Base-by-base conservation (phyloP, 768 basidiomycete genomes). In the Candolleomyces eurysporus region DNA sequence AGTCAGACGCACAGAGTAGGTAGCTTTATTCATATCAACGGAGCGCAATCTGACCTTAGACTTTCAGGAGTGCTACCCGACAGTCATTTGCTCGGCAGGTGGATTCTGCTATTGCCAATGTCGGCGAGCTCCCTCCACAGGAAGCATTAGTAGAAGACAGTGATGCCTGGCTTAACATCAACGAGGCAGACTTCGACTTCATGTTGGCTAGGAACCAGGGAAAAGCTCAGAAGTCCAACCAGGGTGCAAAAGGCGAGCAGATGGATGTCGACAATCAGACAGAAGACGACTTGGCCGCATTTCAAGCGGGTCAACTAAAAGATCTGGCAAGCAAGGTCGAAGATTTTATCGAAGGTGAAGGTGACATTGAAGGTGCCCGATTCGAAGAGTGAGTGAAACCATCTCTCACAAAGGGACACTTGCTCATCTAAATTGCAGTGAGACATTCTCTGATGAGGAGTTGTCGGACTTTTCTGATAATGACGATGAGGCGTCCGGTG, bases 261-360 rank as follows among this genome's bases (percentile, higher is more conserved):
- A 89, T 87, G 82, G 80, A 88, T 51, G 74, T 84, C 10, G 84
- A 87, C 59, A 60, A 58, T 4, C 48, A 59, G 40, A 70, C 73
- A 2, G 84, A 85, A 68, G 85, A 87, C 58, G 77, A 73, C 21
- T 46, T 88, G 5, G 82, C 84, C 7, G 82, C 84, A 30, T 81
- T 84, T 61, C 90, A 93, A 70, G 89, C 94, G 10, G 71, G 80
- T 21, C 84, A 83, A 62, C 75, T 98, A 32, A 86, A 85, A 66
- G 82, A 84, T 62, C 80, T 99, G 57, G 96, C 97, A 11, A 75
- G 82, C 62, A 92, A 92, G 70, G 93, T 99, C 0, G 90, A 92
- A 66, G 77, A 79, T n/a, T 99, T 99, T 69, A 88, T 99, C 2
- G 87, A 94, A 66, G 94, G 91, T 2, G 76, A 96, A 69, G 97